Evolutionary conservation across 169 alveolate species (phyloP), one percentile per base, ranked within the genome.

Genomic region (Plasmodium falciparum): DNA sequence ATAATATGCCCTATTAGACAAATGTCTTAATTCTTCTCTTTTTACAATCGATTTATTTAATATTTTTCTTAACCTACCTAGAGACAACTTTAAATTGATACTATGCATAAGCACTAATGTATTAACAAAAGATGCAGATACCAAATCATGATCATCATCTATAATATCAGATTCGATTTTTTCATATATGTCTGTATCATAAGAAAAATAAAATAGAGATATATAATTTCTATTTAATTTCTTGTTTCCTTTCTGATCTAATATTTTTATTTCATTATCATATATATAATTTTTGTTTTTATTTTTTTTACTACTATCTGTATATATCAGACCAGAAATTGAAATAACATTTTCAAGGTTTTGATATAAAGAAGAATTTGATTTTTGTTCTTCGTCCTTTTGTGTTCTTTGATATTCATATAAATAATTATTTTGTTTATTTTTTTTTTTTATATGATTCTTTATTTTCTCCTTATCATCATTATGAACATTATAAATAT

Each of bases 261-360:
- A 17, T 62, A 62, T 22, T 24, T 20, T 62, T 43, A 22, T 39
- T 39, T 39, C 47, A 39, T 5, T 39, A 39, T 39, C 47, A 39
- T 5, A 39, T 61, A n/a, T 70, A 45, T 43, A 43, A 5, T 39
- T 39, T 12, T 11, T n/a, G 3, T 70, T 17, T 15, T 20, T 43
- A 6, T 3, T 54, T 1, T 13, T n/a, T 6, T 20, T 56, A 39
- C 6, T 52, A 15, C 49, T 17, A 5, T 58, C 33, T 12, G 69
- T 9, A 43, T 73, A 26, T 43, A 20, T 1, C 24, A 74, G 20
- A n/a, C 74, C 22, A 22, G 66, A 73, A 26, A 74, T 67, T 39
- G 73, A 74, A 74, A 74, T 61, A 67, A 74, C 74, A 12, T 74
- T 74, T 20, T 62, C 88, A 15, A 43, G 47, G 4, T 62, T 62